phyloP scores from a whole-genome alignment of 208 protist species.

The Herpetomonas tarakana region DNA sequence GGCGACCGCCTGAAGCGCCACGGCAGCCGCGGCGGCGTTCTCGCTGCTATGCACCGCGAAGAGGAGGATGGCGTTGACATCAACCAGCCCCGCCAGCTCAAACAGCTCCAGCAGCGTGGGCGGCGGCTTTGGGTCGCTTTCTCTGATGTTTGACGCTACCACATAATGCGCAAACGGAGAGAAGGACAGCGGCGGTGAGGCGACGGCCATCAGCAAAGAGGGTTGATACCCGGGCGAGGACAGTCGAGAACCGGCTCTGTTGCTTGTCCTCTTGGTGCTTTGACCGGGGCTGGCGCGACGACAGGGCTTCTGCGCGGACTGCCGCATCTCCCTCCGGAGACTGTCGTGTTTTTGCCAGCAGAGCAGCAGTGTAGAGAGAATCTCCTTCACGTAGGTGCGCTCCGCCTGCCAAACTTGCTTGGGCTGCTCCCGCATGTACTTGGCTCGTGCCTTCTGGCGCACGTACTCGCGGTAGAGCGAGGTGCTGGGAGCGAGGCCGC shows the following conservation, averaged over 20 bases:
- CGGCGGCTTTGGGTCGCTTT: neutral
- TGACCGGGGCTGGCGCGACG: neutral
- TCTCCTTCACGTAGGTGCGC: neutral
- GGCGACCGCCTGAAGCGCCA: neutral
- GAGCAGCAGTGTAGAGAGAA: neutral
- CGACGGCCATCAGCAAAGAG: neutral
- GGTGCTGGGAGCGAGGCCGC: neutral
- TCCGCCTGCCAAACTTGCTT: neutral
- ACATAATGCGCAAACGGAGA: too few species aligned
- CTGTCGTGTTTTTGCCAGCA: neutral
- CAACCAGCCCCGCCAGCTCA: neutral
- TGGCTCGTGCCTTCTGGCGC: neutral
- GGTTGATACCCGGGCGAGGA: neutral
- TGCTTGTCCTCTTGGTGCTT: too few species aligned
- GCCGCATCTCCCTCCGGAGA: neutral
- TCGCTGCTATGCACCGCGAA: neutral
- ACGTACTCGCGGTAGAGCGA: neutral
- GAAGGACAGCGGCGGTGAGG: neutral
- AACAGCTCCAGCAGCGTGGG: neutral
- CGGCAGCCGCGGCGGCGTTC: neutral
- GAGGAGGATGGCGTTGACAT: neutral
- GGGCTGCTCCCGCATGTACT: neutral
- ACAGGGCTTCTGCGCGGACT: neutral
- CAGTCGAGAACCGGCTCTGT: too few species aligned
- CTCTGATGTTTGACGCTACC: too few species aligned